A percentile compares a stretch with the other conserved stretches of the same genome.
These are phyloP conservation scores for Aureoboletus auriporus DNA, from an alignment of 768 basidiomycete species.

Conservation along the genomic window DNA sequence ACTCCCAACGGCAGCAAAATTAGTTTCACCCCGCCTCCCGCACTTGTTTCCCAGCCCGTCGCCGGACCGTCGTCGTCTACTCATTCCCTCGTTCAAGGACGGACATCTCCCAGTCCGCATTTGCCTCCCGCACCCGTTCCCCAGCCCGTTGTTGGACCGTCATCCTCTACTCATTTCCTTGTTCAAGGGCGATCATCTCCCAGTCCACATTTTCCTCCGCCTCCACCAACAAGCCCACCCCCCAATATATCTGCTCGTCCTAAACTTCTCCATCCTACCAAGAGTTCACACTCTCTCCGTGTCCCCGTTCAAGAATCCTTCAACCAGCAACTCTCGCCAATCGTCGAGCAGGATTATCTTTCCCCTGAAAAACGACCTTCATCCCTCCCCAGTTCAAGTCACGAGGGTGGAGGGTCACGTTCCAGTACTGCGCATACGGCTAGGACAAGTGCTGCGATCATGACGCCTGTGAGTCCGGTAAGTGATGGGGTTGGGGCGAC, in stretches of 20 bases:
- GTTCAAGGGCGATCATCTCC: conserved; percentile 21
- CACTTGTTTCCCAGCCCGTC: neutral
- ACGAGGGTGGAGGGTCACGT: conserved; percentile 23
- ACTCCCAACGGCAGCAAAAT: conserved; percentile 4
- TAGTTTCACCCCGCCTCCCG: conserved; percentile 1
- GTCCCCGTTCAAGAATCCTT: conserved; percentile 31
- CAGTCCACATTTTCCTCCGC: conserved; percentile 32
- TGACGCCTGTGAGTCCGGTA: conserved; percentile 26
- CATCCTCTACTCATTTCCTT: conserved; percentile 13
- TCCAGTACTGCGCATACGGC: conserved; percentile 28
- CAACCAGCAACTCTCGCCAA: conserved; percentile 54
- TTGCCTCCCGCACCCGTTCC: conserved; percentile 24
- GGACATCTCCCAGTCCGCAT: conserved; percentile 27
- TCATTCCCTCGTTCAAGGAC: conserved; percentile 14
- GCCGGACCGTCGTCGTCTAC: conserved; percentile 10
- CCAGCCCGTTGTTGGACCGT: conserved; percentile 3
- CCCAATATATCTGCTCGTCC: conserved; percentile 27
- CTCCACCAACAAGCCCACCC: conserved; percentile 28
- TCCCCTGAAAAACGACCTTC: conserved; percentile 44
- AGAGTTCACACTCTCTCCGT: conserved; percentile 42
- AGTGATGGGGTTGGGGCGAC: conserved; percentile 16
- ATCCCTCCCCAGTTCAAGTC: conserved; percentile 28
- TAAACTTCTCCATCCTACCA: conserved; percentile 28
- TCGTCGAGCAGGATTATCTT: conserved; percentile 61
- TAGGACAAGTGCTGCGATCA: conserved; percentile 29